phyloP scores from a whole-genome alignment of 2,329 filamentous ascomycete species.

The Neopestalotiopsis sp. region DNA sequence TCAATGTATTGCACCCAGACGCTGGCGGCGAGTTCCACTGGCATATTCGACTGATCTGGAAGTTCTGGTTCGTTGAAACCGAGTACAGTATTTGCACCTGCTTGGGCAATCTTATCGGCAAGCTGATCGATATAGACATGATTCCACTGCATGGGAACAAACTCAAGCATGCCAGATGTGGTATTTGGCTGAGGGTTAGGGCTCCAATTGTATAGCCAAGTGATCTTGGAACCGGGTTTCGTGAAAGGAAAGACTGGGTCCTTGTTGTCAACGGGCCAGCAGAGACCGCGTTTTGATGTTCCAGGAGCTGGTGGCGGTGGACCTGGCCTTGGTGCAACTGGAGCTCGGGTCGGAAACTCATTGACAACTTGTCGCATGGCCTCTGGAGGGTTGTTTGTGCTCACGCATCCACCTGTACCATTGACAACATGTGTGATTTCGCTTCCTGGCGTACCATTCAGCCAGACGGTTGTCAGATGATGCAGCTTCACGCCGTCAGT shows the following conservation, averaged over 20 bases:
- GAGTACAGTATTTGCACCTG: not conserved
- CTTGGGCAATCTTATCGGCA: not conserved
- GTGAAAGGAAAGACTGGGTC: slow-evolving; percentile 1
- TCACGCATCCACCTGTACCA: slow-evolving; percentile 34
- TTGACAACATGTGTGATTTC: slow-evolving; percentile 40
- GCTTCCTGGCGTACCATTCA: slow-evolving; percentile 35
- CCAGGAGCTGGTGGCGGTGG: not conserved
- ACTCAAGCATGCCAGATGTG: slow-evolving; percentile 5
- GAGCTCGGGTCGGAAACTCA: slow-evolving; percentile 8
- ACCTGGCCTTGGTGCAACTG: not conserved
- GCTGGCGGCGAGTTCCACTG: not conserved
- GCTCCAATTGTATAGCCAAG: slow-evolving; percentile 13
- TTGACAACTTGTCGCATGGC: slow-evolving; percentile 35
- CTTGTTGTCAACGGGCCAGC: slow-evolving; percentile 8
- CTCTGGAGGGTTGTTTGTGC: slow-evolving; percentile 34
- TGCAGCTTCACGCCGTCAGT: slow-evolving; percentile 33
- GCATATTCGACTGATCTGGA: slow-evolving; percentile 9
- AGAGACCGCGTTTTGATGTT: not conserved
- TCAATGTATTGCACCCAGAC: slow-evolving; percentile 8
- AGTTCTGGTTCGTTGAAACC: slow-evolving; percentile 12
- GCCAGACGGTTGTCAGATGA: slow-evolving; percentile 39
- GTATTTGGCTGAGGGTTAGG: not conserved
- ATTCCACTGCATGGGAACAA: slow-evolving; percentile 14
- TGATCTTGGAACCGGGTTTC: slow-evolving; percentile 3
- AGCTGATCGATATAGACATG: slow-evolving; percentile 7